phyloP scores from a whole-genome alignment of 2,329 filamentous ascomycete genomes.

The Gnomoniopsis sp. region DNA sequence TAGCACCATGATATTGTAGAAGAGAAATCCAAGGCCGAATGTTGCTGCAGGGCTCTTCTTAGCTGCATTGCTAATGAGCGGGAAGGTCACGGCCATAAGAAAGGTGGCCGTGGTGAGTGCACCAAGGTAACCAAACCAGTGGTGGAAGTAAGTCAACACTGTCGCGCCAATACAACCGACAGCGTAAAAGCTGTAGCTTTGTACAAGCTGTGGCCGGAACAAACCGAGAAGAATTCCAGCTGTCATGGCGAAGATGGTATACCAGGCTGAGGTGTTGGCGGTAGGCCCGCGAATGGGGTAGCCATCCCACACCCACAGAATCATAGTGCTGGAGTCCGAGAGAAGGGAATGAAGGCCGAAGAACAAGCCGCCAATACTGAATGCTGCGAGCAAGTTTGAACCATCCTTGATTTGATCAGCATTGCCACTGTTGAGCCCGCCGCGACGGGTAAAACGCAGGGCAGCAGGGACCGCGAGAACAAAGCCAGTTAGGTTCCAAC shows the following conservation, averaged over 20 bases:
- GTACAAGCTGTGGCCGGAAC: conserved; percentile 65
- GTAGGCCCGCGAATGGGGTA: conserved; percentile 87
- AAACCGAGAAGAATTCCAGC: conserved; percentile 74
- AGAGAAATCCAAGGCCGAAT: conserved; percentile 83
- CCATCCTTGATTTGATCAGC: conserved; percentile 47
- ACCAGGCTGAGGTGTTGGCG: conserved; percentile 83
- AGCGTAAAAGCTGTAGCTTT: conserved; percentile 77
- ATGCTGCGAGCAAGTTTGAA: conserved; percentile 66
- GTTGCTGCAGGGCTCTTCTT: conserved; percentile 73
- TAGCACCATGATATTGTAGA: conserved; percentile 93
- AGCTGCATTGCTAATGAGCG: conserved; percentile 71
- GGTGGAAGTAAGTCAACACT: conserved; percentile 68
- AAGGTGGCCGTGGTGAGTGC: conserved; percentile 74
- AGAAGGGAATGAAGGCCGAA: conserved; percentile 90
- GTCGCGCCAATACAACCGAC: conserved; percentile 76
- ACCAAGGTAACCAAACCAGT: conserved; percentile 91
- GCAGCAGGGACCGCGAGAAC: conserved; percentile 72
- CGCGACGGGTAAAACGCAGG: conserved; percentile 68
- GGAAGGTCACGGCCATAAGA: conserved; percentile 73
- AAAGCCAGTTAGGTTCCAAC: conserved; percentile 84
- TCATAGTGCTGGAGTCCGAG: conserved; percentile 98
- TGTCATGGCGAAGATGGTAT: conserved; percentile 85
- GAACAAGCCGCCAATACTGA: conserved; percentile 79
- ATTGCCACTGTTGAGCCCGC: conserved; percentile 43
- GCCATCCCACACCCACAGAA: conserved; percentile 96